phyloP scores from a whole-genome alignment of 306 rosid genomes.

The Prunus mira region DNA sequence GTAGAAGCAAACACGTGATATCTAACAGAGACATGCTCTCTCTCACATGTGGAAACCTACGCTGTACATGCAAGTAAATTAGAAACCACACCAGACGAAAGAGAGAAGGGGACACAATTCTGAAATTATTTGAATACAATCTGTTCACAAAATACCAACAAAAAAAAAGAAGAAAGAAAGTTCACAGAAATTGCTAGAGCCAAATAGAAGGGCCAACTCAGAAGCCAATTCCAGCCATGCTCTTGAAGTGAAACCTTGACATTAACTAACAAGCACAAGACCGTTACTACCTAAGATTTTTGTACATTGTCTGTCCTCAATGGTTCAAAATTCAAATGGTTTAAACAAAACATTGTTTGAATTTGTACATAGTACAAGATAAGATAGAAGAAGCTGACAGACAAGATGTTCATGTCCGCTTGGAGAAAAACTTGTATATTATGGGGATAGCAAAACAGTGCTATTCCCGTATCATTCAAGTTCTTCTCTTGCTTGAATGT shows the following conservation, averaged over 20 bases:
- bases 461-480: too few relatives aligned
- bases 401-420: too few relatives aligned
- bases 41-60: neutral
- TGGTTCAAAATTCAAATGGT: too few relatives aligned
- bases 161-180: neutral
- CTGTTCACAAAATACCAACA: neutral
- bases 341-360: too few relatives aligned
- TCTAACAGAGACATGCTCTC: neutral
- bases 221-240: neutral
- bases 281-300: neutral
- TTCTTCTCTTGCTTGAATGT: too few relatives aligned
- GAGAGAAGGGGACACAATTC: too few relatives aligned
- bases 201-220: slow-evolving; percentile 1
- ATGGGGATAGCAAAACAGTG: too few relatives aligned
- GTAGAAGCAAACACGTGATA: slow-evolving; percentile 9
- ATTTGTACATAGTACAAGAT: too few relatives aligned
- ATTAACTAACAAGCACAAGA: neutral
- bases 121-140: neutral
- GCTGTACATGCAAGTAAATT: neutral
- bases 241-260: neutral
- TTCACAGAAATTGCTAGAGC: neutral
- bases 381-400: neutral
- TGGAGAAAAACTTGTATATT: neutral
- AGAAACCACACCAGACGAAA: neutral
- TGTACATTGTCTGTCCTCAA: neutral